Base-by-base conservation (phyloP, 202 grass and related monocot species). In the Musa balbisiana region DNA sequence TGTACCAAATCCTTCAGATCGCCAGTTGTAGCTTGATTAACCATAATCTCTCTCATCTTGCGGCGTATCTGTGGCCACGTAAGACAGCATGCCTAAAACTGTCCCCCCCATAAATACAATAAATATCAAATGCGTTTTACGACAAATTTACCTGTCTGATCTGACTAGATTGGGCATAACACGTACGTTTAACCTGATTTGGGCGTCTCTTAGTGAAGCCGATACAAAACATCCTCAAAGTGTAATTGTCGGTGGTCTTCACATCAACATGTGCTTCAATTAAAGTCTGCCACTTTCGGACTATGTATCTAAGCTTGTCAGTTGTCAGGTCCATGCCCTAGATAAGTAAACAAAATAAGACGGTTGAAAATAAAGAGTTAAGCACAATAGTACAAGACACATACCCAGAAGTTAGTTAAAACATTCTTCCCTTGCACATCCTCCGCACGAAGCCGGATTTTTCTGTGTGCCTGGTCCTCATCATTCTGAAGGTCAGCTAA, bases 381-480 rank as follows among this genome's bases (percentile, higher is more conserved):
- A 56, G 23, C 3, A 56, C 26, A 27, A 27, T 27, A 56, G 11
- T 4, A 53, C 19, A 15, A 22, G n/a, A 53, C 3, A 55, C 51
- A 73, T 73, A 73, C 71, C 71, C 71, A 73, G 50, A 73, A 73
- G 53, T 73, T 73, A 1, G 72, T 73, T 16, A 73, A 11, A 25
- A 54, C 72, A 73, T 73, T 73, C 72, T 73, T 73, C 25, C 72
- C 72, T 56, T 73, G 72, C 52, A 73, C 72, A 56, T 73, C 72
- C 51, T 73, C 72, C 1, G 72, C 72, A 19, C 52, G 72, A 56
- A 73, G 72, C 11, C 52, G 11, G 13, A 73, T 73, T 13, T 73
- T 73, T 53, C 11, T 73, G 52, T 56, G 56, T 20, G 72, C 51
- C n/a, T 73, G 72, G 11, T 73, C 72, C 51, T 73, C 72, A 3